Conservation (phyloP, 148 eudicot species). For the Silene conica region DNA sequence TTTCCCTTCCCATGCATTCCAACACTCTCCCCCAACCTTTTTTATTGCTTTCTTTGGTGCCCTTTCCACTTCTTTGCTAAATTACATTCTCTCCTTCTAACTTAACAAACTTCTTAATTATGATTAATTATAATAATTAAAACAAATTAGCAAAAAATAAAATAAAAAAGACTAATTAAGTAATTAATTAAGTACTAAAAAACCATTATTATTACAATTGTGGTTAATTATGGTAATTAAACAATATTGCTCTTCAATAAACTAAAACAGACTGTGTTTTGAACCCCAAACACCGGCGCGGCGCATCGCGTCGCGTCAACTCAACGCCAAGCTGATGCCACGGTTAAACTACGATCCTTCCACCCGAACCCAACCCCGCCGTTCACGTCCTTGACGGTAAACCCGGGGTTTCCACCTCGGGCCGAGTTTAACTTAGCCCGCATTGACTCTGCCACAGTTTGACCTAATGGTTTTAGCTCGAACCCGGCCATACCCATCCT, state of each 20-base stretch:
- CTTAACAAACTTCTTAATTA: not conserved
- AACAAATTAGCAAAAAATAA: too few relatives aligned
- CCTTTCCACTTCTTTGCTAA: conserved; percentile 11
- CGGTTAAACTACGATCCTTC: conserved; percentile 64
- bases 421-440: conserved; percentile 37
- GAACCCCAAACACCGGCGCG: too few relatives aligned
- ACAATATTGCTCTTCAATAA: not conserved
- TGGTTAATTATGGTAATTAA: not conserved
- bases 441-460: conserved; percentile 49
- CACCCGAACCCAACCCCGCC: conserved; percentile 81
- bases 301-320: too few relatives aligned
- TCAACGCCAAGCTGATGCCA: conserved; percentile 87
- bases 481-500: conserved; percentile 91
- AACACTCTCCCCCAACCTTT: conserved; percentile 27
- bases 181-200: not conserved
- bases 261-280: not conserved
- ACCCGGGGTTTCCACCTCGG: conserved; percentile 56
- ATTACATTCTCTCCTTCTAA: not conserved
- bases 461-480: conserved; percentile 35
- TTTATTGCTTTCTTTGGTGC: conserved; percentile 38
- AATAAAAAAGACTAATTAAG: not conserved
- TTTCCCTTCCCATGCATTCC: conserved; percentile 30
- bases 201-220: not conserved
- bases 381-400: conserved; percentile 51
- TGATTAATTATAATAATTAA: too few relatives aligned